Evolutionary conservation across 768 basidiomycete species (phyloP), one percentile per base, ranked within the genome.

Genomic region (Leccinum subtestaceum): DNA sequence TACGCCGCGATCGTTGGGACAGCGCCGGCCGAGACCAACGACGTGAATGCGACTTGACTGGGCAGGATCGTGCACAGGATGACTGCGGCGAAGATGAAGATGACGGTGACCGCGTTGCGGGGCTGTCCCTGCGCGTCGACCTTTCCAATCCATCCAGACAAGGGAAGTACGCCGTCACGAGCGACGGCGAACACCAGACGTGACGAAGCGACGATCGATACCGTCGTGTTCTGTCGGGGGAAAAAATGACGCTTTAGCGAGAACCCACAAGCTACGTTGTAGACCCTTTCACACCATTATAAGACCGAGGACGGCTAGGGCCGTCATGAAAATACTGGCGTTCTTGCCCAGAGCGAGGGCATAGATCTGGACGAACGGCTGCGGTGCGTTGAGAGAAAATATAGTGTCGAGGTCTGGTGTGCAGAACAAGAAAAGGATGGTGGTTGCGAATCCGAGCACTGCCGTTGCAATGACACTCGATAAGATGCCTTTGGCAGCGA

Each of bases 361-460:
- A 70, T 95, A 96, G 12, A 97, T 79, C 64, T 87, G 89, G 12
- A 95, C 93, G 63, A 95, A 97, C 0, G 95, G 94, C 67, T 97
- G 93, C 0, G 94, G 94, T 0, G 93, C 91, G 29, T 83, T 75
- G 19, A 95, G 78, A 4, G 86, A 74, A 70, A 93, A 94, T 29
- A 95, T 74, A 0, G 82, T 81, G 64, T 91, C 81, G 60, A 93
- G 78, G 67, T 90, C 86, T 3, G 93, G 92, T 2, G 85, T 87
- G 73, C 91, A 93, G 72, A 93, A 94, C 34, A 95, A 74, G 77
- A 92, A 93, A 15, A 93, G 78, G 54, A 93, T 89, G 5, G 85
- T 83, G 29, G 90, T 88, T 49, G 81, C 76, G 68, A 94, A 92
- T 4, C 91, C 91, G n/a, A 92, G 70, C 23, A 88, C 70, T 12